Evolutionary conservation across 257 asterid species (phyloP), one percentile per base, ranked within the genome.

Genomic region (Solanum microdontum): DNA sequence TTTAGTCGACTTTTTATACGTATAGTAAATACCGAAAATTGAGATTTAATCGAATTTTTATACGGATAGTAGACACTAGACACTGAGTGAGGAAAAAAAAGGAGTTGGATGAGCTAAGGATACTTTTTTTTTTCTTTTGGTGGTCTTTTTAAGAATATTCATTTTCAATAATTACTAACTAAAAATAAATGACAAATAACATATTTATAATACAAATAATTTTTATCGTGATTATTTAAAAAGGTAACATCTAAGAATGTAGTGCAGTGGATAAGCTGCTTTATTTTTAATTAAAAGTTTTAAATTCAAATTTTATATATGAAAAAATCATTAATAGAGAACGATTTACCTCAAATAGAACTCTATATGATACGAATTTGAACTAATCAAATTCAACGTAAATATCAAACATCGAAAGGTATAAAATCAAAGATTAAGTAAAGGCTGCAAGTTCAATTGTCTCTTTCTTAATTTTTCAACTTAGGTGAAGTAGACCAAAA

Each of bases 291-390:
- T 55, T 2, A 17, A 0, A 55, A 55, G 0, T 6, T 55, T 55
- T n/a, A n/a, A n/a, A n/a, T n/a, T n/a, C n/a, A n/a, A n/a, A n/a
- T n/a, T n/a, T n/a, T n/a, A n/a, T n/a, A n/a, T n/a, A n/a, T n/a
- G 1, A 1, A 55, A 55, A 55, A 55, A 2, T 55, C 0, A 55
- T 55, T 55, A 6, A 1, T 55, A 55, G 0, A 0, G 1, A 58
- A 0, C 0, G 5, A 0, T 58, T 58, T 0, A 0, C 5, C 12
- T 55, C 0, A 0, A 55, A 7, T 55, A 19, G 1, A 0, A 48
- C 2, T 0, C 0, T 48, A 48, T 48, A 0, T 48, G 8, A 0
- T 13, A 48, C 0, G 17, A 55, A 55, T 55, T 55, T 1, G 1
- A 55, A 17, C 0, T 55, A 55, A 55, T 55, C 0, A 17, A 1